These are phyloP conservation scores for Schwanniomyces pseudopolymorphus DNA, from an alignment of 805 yeast species.

Conservation along the genomic window DNA sequence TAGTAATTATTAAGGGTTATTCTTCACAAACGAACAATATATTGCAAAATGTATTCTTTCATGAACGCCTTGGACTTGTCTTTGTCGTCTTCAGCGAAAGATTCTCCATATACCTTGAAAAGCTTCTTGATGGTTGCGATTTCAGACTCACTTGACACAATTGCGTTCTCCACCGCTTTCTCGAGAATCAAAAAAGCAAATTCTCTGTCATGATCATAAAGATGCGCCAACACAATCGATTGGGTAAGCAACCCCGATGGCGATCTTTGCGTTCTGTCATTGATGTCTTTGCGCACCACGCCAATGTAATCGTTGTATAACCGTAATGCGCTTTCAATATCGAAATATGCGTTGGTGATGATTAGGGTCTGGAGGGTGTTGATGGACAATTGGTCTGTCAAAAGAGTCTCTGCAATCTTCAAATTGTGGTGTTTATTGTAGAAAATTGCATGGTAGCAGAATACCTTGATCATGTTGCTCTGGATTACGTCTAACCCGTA, in stretches of 20 bases:
- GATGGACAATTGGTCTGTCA: conserved; percentile 25
- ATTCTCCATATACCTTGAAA: conserved; percentile 53
- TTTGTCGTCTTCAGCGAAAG: conserved; percentile 40
- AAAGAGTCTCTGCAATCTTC: conserved; percentile 39
- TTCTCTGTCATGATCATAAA: conserved; percentile 49
- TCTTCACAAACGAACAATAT: conserved; percentile 9
- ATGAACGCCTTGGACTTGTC: conserved; percentile 28
- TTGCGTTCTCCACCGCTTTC: conserved; percentile 39
- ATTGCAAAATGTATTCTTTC: conserved; percentile 21
- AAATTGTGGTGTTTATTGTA: conserved; percentile 26
- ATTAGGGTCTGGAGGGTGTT: conserved; percentile 41
- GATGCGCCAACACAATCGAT: conserved; percentile 41
- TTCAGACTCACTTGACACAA: conserved; percentile 40
- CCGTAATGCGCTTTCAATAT: conserved; percentile 38
- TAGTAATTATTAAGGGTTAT: no score
- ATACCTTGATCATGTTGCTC: conserved; percentile 38
- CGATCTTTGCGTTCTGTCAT: conserved; percentile 31
- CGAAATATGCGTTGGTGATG: conserved; percentile 39
- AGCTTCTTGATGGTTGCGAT: conserved; percentile 38
- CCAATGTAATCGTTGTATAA: conserved; percentile 48
- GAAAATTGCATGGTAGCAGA: conserved; percentile 40
- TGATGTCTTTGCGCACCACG: conserved; percentile 29
- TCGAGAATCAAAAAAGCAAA: conserved; percentile 53
- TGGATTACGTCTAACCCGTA: conserved; percentile 42
- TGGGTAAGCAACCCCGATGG: conserved; percentile 47